Evolutionary conservation across 2,329 filamentous ascomycete species (phyloP).

Genomic region (Daldinia sp.): DNA sequence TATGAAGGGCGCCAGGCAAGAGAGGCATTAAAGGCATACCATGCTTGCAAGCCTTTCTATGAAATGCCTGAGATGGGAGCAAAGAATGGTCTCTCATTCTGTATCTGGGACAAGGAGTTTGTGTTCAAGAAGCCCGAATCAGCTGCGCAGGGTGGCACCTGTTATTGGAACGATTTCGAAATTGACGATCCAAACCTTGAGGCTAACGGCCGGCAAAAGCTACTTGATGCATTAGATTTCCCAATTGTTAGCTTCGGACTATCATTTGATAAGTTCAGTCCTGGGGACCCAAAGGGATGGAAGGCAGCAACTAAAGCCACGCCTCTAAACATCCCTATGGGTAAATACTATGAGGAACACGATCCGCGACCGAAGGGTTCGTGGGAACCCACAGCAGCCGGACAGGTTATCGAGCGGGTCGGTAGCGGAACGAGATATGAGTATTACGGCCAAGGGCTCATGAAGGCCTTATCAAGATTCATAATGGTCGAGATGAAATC

Average conservation of each 20-base stretch:
- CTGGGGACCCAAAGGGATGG: slow-evolving; percentile 27
- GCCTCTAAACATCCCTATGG: slow-evolving; percentile 26
- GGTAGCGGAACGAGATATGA: slow-evolving; percentile 35
- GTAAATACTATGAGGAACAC: slow-evolving; percentile 19
- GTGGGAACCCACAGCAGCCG: slow-evolving; percentile 30
- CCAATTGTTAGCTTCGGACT: slow-evolving; percentile 37
- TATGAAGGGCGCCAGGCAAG: slow-evolving; percentile 30
- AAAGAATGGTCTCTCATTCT: slow-evolving; percentile 39
- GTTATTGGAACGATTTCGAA: slow-evolving; percentile 40
- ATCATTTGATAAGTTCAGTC: slow-evolving; percentile 34
- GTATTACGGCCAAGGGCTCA: slow-evolving; percentile 36
- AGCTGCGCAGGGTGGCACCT: slow-evolving; percentile 29
- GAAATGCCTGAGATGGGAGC: slow-evolving; percentile 30
- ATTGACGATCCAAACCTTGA: slow-evolving; percentile 34
- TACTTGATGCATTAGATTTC: slow-evolving; percentile 39
- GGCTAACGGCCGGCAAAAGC: slow-evolving; percentile 20
- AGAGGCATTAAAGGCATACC: slow-evolving; percentile 21
- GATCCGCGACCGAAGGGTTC: slow-evolving; percentile 30
- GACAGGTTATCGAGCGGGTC: slow-evolving; percentile 34
- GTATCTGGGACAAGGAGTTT: slow-evolving; percentile 40
- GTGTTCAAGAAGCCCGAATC: slow-evolving; percentile 36
- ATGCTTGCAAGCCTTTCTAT: slow-evolving; percentile 28
- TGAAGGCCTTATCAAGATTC: slow-evolving; percentile 37
- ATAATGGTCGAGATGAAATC: slow-evolving; percentile 40
- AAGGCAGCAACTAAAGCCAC: slow-evolving; percentile 14